A percentile compares a stretch with the other conserved stretches of the same genome.
These are phyloP conservation scores for Termitomyces sp. DNA, from an alignment of 1,284 basidiomycete genomes.

Conservation along the genomic window DNA sequence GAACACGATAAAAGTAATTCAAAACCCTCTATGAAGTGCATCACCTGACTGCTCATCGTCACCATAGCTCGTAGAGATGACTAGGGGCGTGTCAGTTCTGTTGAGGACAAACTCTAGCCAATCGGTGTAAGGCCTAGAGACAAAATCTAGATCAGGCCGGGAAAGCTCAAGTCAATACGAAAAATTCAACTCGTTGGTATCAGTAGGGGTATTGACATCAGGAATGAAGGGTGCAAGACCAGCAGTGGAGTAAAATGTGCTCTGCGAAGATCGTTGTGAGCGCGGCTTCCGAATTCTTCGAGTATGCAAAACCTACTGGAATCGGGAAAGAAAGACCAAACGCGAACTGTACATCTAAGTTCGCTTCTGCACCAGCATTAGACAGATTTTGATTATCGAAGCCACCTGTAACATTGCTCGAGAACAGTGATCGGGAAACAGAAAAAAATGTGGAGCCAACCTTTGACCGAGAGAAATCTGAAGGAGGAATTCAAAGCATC, in stretches of 20 bases:
- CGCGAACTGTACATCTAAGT: slow-evolving; percentile 65
- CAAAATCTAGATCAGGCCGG: not conserved
- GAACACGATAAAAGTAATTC: not conserved
- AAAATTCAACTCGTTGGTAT: slow-evolving; percentile 47
- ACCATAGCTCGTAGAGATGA: slow-evolving; percentile 62
- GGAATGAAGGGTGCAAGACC: slow-evolving; percentile 55
- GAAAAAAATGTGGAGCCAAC: slow-evolving; percentile 23
- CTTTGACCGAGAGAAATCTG: slow-evolving; percentile 43
- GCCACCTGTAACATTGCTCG: slow-evolving; percentile 34
- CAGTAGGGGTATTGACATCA: slow-evolving; percentile 31
- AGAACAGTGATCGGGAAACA: not conserved
- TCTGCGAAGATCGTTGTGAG: not conserved
- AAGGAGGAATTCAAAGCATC: slow-evolving; percentile 40
- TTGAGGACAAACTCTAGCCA: slow-evolving; percentile 55
- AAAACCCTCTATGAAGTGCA: not conserved
- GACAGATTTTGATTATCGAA: slow-evolving; percentile 51
- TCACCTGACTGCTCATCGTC: slow-evolving; percentile 65
- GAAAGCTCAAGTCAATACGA: not conserved
- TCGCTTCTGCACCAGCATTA: slow-evolving; percentile 60
- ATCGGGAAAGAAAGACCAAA: slow-evolving; percentile 54
- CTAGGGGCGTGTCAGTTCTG: slow-evolving; percentile 37
- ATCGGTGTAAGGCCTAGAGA: slow-evolving; percentile 13
- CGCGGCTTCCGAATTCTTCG: not conserved
- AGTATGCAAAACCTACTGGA: slow-evolving; percentile 21
- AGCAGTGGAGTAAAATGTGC: slow-evolving; percentile 25